These are phyloP conservation scores for Amoebophrya sp. DNA, from an alignment of 169 alveolate species.

Conservation along the genomic window DNA sequence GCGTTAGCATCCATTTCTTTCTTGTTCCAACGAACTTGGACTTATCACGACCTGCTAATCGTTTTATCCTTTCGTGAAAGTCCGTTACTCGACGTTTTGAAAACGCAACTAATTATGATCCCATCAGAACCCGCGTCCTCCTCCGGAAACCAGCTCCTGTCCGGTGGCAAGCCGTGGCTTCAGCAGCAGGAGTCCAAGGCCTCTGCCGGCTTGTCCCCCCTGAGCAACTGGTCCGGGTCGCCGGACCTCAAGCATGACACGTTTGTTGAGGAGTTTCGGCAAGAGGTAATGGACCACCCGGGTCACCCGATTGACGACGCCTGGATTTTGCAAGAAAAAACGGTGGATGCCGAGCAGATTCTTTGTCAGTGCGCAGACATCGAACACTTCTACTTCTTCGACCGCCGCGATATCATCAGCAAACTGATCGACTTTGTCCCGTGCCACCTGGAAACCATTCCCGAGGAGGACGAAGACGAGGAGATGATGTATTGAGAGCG, in stretches of 20 bases:
- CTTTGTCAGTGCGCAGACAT: conserved; percentile 15
- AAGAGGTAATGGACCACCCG: not conserved
- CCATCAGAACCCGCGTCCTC: not conserved
- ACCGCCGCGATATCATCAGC: not conserved
- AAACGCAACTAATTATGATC: too few species aligned
- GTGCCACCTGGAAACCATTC: not conserved
- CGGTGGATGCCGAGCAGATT: not conserved
- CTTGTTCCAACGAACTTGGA: too few species aligned
- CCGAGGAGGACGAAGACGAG: not conserved
- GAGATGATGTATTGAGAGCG: too few species aligned
- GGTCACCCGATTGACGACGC: conserved; percentile 4
- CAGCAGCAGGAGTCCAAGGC: not conserved
- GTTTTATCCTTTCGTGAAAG: too few species aligned
- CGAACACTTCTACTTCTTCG: conserved; percentile 21
- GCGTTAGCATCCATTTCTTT: too few species aligned
- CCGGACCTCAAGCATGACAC: not conserved
- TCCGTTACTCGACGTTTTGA: too few species aligned
- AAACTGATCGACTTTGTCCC: not conserved
- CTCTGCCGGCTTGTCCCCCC: not conserved
- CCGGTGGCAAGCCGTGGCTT: not conserved
- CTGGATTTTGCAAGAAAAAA: not conserved
- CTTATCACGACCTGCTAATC: too few species aligned
- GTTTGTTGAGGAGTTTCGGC: not conserved
- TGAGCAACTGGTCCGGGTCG: not conserved
- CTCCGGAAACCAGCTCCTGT: not conserved